These are phyloP conservation scores for Fistulina hepatica DNA, from an alignment of 1,284 basidiomycete genomes.

Conservation along the genomic window DNA sequence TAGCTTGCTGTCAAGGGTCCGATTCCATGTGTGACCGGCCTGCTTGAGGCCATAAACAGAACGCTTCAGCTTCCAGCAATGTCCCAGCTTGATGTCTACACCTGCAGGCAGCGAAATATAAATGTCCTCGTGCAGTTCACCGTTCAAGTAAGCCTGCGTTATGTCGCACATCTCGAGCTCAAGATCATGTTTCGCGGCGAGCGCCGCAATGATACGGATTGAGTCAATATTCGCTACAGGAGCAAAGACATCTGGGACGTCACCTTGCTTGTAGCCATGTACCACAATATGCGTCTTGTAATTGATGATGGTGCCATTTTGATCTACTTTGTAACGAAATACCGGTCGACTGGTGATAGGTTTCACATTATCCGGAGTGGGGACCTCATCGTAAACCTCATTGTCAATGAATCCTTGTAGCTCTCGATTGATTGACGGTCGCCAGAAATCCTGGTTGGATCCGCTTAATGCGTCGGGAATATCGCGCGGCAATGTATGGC, in stretches of 20 bases:
- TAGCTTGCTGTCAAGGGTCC: slow-evolving; percentile 12
- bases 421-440: too few species aligned
- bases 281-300: slow-evolving; percentile 14
- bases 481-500: too few species aligned
- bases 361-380: slow-evolving; percentile 11
- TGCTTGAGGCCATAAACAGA: slow-evolving; percentile 19
- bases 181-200: slow-evolving; percentile 22
- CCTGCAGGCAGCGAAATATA: slow-evolving; percentile 15
- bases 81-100: slow-evolving; percentile 7
- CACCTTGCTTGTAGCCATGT: slow-evolving; percentile 12
- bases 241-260: slow-evolving; percentile 25
- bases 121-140: slow-evolving; percentile 13
- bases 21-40: slow-evolving; percentile 17
- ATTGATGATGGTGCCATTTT: slow-evolving; percentile 11
- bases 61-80: slow-evolving; percentile 14
- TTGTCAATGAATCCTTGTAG: slow-evolving; percentile 11
- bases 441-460: too few species aligned
- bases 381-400: slow-evolving; percentile 15
- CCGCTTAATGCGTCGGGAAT: too few species aligned
- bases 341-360: slow-evolving; percentile 6
- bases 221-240: slow-evolving; percentile 23
- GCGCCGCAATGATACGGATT: slow-evolving; percentile 22
- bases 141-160: slow-evolving; percentile 24
- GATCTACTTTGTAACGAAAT: slow-evolving; percentile 5
- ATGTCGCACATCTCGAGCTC: slow-evolving; percentile 27